phyloP scores from a whole-genome alignment of 1,139 yeast species.

The Suhomyces maxii region DNA sequence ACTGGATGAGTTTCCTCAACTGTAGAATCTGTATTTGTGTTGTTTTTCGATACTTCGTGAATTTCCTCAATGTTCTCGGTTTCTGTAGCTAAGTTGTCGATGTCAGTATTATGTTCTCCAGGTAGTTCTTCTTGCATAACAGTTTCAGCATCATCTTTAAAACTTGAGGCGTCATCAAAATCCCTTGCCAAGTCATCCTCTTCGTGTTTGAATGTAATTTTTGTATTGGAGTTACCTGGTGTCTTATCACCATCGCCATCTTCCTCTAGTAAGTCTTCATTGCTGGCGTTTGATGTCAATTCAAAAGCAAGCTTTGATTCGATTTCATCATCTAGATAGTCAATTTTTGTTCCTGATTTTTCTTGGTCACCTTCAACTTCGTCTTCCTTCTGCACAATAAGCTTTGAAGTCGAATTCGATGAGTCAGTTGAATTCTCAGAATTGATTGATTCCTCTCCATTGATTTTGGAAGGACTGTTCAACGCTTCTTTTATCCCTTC shows the following conservation, averaged over 20 bases:
- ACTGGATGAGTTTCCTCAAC: too few species aligned
- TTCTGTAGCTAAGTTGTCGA: background rate
- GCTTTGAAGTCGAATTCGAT: too few species aligned
- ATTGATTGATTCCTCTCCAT: too few species aligned
- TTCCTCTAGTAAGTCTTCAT: background rate
- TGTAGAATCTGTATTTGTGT: too few species aligned
- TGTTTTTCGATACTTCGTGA: too few species aligned
- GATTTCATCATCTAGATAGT: background rate
- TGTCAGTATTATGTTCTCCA: constrained; percentile 9
- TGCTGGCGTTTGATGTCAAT: background rate
- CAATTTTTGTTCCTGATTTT: background rate
- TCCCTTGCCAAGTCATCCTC: constrained; percentile 18
- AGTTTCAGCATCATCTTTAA: constrained; percentile 39
- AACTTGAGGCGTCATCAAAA: constrained; percentile 23
- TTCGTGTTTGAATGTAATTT: constrained; percentile 33
- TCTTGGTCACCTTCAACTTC: background rate
- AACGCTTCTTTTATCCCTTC: too few species aligned
- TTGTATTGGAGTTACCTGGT: constrained; percentile 36
- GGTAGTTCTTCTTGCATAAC: constrained; percentile 26
- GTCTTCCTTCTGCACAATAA: too few species aligned
- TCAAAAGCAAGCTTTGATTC: background rate
- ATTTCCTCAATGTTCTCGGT: background rate
- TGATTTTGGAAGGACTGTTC: too few species aligned
- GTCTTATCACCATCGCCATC: constrained; percentile 37
- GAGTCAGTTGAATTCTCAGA: too few species aligned